Conservation (phyloP, 2,329 filamentous ascomycete species). For the Cladophialophora yegresii region DNA sequence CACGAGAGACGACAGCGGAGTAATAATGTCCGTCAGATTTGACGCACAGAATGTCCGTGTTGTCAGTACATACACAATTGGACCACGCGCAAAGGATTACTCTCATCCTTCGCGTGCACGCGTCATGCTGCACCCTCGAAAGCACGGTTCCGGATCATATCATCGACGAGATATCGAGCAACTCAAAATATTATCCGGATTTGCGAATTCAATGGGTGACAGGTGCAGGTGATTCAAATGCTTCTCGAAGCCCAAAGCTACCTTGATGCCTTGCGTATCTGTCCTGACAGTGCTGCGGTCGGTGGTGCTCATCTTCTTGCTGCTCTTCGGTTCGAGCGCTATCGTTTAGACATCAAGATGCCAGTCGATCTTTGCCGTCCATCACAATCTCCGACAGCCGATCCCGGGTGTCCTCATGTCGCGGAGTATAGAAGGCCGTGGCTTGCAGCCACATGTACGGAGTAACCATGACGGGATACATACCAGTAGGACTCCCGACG, state of each 20-base stretch:
- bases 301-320: not conserved
- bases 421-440: not conserved
- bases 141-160: not conserved
- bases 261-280: not conserved
- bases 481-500: not conserved
- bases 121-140: not conserved
- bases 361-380: not conserved
- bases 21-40: not conserved
- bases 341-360: not conserved
- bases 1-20: not conserved
- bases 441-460: not conserved
- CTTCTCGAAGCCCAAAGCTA: not conserved
- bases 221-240: not conserved
- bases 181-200: not conserved
- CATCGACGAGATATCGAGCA: not conserved
- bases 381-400: not conserved
- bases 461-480: not conserved
- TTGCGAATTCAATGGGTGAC: not conserved
- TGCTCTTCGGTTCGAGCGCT: not conserved
- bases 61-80: not conserved
- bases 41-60: not conserved
- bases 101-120: not conserved
- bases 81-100: not conserved
- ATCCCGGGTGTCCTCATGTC: not conserved
- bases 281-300: not conserved